A percentile compares a stretch with the other conserved stretches of the same genome.
Conservation (phyloP, 495 filamentous ascomycete genomes). For the Rostrohypoxylon terebratum region DNA sequence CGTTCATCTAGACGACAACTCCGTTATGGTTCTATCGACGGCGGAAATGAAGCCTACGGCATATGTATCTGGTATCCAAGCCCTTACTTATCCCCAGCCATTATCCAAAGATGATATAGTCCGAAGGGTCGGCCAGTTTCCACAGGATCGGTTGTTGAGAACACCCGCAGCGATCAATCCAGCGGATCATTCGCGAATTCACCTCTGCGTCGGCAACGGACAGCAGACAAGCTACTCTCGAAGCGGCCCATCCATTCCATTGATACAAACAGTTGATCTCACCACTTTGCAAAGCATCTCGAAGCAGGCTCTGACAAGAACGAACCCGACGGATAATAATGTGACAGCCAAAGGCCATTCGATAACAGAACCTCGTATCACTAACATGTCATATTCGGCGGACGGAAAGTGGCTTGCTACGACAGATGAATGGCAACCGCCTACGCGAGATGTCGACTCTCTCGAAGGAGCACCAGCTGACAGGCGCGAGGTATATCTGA, state of each 20-base stretch:
- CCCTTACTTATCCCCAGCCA: conserved; percentile 58
- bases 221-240: conserved; percentile 56
- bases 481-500: conserved; percentile 80
- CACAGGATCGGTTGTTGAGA: conserved; percentile 43
- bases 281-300: conserved; percentile 76
- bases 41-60: conserved; percentile 83
- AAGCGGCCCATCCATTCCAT: conserved; percentile 56
- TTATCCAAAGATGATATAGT: conserved; percentile 58
- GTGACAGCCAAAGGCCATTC: conserved; percentile 73
- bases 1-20: conserved; percentile 89
- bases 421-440: conserved; percentile 88
- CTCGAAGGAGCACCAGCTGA: conserved; percentile 59
- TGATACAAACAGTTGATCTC: conserved; percentile 85
- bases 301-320: conserved; percentile 87
- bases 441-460: conserved; percentile 68
- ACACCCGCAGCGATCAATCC: conserved; percentile 54
- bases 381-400: conserved; percentile 73
- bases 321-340: conserved; percentile 84
- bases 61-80: conserved; percentile 85
- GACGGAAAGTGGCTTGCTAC: conserved; percentile 94
- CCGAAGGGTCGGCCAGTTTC: conserved; percentile 48
- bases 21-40: conserved; percentile 86
- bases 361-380: conserved; percentile 79
- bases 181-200: conserved; percentile 54
- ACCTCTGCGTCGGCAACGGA: conserved; percentile 61